Evolutionary conservation across 352 stramenopile species (phyloP), one percentile per base, ranked within the genome.

Genomic region (Thraustotheca clavata): DNA sequence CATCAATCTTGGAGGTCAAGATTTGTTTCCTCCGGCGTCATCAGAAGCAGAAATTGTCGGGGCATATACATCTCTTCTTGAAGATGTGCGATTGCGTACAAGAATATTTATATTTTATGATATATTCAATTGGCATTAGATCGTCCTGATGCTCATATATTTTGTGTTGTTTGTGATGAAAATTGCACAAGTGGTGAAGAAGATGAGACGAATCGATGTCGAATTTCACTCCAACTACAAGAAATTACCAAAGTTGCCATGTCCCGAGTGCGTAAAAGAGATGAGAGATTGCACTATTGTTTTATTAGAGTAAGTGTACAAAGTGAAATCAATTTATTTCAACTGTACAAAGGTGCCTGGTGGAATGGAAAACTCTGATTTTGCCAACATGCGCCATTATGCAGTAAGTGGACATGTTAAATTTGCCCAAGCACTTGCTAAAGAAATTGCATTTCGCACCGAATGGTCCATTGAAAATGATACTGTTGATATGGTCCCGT

Each of bases 171-270:
- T 9, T 93, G 85, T 49, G 81, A 93, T 40, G 80, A 93, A 61
- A 77, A 76, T 60, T 91, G 82, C 60, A 86, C 90, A 40, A 94
- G 80, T 57, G 83, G 76, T 8, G 82, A 91, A 62, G 79, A 89
- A 47, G 82, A 77, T 38, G 77, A 82, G 50, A 74, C 76, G 54
- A 87, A 90, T 62, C 79, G 84, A 54, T 88, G 83, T 36, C 83
- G 84, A 62, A 73, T 94, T 29, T 89, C 85, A 6, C 63, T 85
- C 32, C 85, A 91, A 68, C 69, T 91, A 24, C 81, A 92, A 59
- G 83, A 94, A 70, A 94, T 94, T 59, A 78, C 90, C 59, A 89
- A 88, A 40, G 78, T 94, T 27, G 85, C 85, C 27, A 90, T 91
- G 54, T 87, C 80, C 0, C 85, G 86, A 47, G 68, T 90, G 50